These are phyloP conservation scores for Solanum tacnaense DNA, from an alignment of 257 asterid species.

Conservation along the genomic window DNA sequence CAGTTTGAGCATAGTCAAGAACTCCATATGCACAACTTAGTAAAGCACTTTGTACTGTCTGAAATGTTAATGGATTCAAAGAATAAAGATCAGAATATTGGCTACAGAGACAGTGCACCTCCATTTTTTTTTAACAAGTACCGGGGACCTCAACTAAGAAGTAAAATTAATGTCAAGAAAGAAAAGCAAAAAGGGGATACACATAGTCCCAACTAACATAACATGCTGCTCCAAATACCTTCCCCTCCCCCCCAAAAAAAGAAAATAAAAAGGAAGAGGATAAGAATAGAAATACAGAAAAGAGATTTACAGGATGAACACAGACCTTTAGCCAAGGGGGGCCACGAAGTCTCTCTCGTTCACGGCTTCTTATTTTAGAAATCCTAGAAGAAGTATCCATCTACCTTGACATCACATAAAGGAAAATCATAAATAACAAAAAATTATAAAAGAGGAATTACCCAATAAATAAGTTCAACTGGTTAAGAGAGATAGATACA, in stretches of 20 bases:
- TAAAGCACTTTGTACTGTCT: constrained; percentile 79
- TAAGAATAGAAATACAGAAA: background rate
- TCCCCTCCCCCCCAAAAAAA: background rate
- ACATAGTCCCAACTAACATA: background rate
- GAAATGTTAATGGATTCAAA: constrained; percentile 19
- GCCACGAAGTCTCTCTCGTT: constrained; percentile 92
- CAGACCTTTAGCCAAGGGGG: constrained; percentile 96
- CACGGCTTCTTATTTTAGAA: constrained; percentile 84
- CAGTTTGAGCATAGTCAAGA: constrained; percentile 98
- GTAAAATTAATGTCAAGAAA: background rate
- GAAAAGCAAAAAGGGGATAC: background rate
- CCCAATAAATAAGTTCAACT: background rate
- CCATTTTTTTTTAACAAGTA: background rate
- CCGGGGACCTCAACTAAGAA: background rate
- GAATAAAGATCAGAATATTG: background rate
- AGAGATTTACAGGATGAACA: background rate
- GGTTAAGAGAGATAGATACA: background rate
- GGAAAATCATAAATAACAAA: constrained; percentile 12
- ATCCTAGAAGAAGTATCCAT: constrained; percentile 95
- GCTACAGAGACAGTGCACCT: background rate
- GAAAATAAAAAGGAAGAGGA: background rate
- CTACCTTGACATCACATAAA: constrained; percentile 68
- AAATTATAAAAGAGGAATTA: background rate
- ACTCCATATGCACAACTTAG: constrained; percentile 71
- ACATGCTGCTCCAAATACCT: background rate